Evolutionary conservation across 345 rosid genomes (phyloP).

Genomic region (Rhizophora apiculata): DNA sequence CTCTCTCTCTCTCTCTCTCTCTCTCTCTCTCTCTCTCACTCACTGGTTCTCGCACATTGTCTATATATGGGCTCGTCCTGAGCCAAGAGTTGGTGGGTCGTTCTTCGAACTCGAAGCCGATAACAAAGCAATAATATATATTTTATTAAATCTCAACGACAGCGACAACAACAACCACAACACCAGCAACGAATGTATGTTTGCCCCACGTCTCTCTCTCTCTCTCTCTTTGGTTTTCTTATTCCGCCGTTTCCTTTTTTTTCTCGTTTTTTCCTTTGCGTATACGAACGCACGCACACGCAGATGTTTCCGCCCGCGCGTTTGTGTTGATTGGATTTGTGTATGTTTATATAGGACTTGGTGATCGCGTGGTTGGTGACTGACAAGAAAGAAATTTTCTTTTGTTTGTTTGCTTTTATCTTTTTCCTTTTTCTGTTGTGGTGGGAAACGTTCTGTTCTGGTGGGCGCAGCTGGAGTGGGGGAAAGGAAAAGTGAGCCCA

Average conservation of each 20-base stretch:
- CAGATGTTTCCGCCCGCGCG: neutral
- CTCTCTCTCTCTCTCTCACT: neutral
- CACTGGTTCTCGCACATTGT: neutral
- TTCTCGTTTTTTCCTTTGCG: neutral
- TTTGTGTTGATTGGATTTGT: neutral
- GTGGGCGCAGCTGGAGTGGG: slow-evolving; percentile 54
- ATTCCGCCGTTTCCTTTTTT: neutral
- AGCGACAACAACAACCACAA: neutral
- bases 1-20: no score
- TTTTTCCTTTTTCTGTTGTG: neutral
- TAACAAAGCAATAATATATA: slow-evolving; percentile 10
- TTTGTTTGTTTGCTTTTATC: neutral
- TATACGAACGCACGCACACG: no score
- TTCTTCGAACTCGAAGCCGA: slow-evolving; percentile 46
- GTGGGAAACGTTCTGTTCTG: slow-evolving; percentile 5
- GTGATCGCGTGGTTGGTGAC: slow-evolving; percentile 3
- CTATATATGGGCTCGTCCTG: slow-evolving; percentile 22
- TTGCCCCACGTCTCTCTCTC: slow-evolving; percentile 6
- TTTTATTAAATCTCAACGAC: slow-evolving; percentile 10
- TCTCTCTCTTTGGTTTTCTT: slow-evolving; percentile 4
- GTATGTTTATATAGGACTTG: neutral
- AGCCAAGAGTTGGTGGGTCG: slow-evolving; percentile 28
- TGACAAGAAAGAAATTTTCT: neutral
- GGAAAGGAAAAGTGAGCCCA: slow-evolving; percentile 58
- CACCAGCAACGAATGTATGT: slow-evolving; percentile 38